Conservation (phyloP, 345 rosid genomes). For the Adansonia digitata region DNA sequence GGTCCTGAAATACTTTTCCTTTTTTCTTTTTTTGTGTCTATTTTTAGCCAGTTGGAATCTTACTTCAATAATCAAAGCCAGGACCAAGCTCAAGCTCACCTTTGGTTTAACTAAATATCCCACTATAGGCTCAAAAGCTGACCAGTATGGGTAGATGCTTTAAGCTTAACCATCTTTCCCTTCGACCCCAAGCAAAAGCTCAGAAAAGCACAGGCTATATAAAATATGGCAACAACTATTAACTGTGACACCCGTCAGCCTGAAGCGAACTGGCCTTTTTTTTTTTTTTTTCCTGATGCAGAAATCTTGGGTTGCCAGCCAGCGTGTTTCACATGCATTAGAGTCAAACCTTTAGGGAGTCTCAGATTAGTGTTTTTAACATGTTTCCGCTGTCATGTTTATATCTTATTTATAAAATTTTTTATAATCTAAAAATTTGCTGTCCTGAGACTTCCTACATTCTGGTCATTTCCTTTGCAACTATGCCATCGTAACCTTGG, state of each 20-base stretch:
- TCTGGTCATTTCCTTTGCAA: too few relatives aligned
- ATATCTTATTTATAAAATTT: too few relatives aligned
- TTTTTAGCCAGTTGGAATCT: not conserved
- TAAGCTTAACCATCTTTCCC: conserved; percentile 26
- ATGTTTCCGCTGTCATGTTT: too few relatives aligned
- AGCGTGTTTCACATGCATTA: not conserved
- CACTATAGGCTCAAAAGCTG: conserved; percentile 4
- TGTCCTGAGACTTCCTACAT: too few relatives aligned
- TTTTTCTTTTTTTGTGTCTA: not conserved
- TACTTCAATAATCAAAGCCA: conserved; percentile 18
- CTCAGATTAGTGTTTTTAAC: too few relatives aligned
- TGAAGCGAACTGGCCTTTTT: not conserved
- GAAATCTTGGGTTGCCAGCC: not conserved
- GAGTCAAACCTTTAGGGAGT: too few relatives aligned
- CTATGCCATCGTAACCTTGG: conserved; percentile 21
- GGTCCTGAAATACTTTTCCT: too few relatives aligned
- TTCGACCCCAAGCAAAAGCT: conserved; percentile 25
- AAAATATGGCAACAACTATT: not conserved
- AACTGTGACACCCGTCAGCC: not conserved
- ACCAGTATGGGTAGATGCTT: not conserved
- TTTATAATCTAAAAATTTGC: too few relatives aligned
- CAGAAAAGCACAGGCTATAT: not conserved
- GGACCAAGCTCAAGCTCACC: conserved; percentile 16
- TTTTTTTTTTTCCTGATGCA: not conserved
- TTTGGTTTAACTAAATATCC: not conserved